Evolutionary conservation across 768 basidiomycete genomes (phyloP), one percentile per base, ranked within the genome.

Genomic region (Sarcomyxa edulis): DNA sequence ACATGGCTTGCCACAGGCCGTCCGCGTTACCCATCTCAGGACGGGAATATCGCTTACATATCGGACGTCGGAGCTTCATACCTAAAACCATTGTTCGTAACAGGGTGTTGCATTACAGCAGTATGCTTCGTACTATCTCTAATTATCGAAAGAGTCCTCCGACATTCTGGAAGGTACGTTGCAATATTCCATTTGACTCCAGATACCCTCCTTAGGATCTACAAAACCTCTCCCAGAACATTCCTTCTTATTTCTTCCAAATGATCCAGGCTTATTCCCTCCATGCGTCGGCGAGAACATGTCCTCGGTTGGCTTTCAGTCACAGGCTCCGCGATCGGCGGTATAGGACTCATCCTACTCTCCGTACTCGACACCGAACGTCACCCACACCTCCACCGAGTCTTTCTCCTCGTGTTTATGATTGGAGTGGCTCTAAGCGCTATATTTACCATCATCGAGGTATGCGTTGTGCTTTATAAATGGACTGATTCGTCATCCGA

Each of bases 1-100:
- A 76, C 76, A 20, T 89, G 84, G 83, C 66, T 80, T 16, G 76
- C 75, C 7, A 64, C 68, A n/a, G 82, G 83, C 14, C 63, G 72
- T 21, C 81, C 78, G 7, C 66, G 65, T 50, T 80, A 81, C 47
- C 65, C 66, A 11, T 71, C 79, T 10, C 66, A 72, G 54, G 68
- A 77, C 25, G 71, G 71, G 15, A 56, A 57, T 1, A 74, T 86
- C 36, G 75, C 78, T n/a, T 86, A 82, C 56, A 86, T 89, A 33
- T 85, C 83, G 28, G 84, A 89, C 49, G 59, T 88, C 24, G 85
- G 81, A n/a, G 85, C 87, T 14, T 71, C 71, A 46, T 65, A 70
- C 36, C 62, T 89, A 30, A 88, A 89, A 53, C 86, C 87, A 3
- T 68, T 89, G 25, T 90, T 90, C 50, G 64, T 89, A 35, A 64